phyloP scores from a whole-genome alignment of 2,329 filamentous ascomycete genomes.

The Trichoderma endophyticum region DNA sequence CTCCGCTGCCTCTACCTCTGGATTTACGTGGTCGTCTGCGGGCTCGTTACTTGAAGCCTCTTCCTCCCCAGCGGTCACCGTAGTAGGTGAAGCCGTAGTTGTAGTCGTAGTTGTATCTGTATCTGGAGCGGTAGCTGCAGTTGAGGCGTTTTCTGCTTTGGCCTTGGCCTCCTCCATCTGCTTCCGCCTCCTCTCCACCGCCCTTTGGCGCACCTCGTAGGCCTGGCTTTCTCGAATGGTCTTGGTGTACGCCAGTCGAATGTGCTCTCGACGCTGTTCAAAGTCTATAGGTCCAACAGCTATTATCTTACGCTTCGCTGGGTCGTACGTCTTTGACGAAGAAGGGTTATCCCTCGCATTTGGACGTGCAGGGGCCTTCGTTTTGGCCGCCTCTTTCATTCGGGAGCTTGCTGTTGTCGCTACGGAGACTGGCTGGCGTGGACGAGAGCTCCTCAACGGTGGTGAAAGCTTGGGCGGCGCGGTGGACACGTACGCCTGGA shows the following conservation, averaged over 20 bases:
- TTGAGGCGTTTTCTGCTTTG: slow-evolving; percentile 32
- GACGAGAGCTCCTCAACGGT: slow-evolving; percentile 74
- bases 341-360: slow-evolving; percentile 25
- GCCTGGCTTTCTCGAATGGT: slow-evolving; percentile 74
- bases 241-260: slow-evolving; percentile 80
- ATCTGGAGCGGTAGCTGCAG: neutral
- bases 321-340: slow-evolving; percentile 37
- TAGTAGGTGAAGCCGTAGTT: neutral
- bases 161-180: slow-evolving; percentile 47
- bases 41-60: neutral
- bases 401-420: slow-evolving; percentile 70
- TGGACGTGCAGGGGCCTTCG: slow-evolving; percentile 43
- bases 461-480: slow-evolving; percentile 71
- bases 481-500: slow-evolving; percentile 72
- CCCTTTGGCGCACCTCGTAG: slow-evolving; percentile 50
- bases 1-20: neutral
- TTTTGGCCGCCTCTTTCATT: slow-evolving; percentile 59
- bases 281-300: slow-evolving; percentile 78
- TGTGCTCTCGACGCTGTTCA: slow-evolving; percentile 74
- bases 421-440: slow-evolving; percentile 73
- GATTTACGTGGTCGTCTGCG: neutral
- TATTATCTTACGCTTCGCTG: slow-evolving; percentile 49
- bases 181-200: slow-evolving; percentile 47
- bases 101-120: neutral
- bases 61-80: neutral